Conservation (phyloP, 192 early-diverging fungal genomes). For the Dissophora globulifera region DNA sequence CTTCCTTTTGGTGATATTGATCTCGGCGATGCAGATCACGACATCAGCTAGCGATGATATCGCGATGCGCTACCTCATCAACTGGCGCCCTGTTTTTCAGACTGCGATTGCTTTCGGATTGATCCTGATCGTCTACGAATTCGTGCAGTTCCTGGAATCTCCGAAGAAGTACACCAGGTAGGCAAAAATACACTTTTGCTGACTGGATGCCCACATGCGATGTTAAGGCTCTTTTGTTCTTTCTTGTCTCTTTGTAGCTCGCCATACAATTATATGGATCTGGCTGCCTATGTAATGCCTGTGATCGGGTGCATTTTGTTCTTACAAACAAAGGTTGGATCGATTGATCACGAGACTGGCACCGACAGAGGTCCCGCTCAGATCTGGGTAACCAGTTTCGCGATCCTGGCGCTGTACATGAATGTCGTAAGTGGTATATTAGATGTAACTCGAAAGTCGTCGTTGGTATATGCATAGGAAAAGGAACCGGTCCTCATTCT, state of each 20-base stretch:
- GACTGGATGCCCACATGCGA: background rate
- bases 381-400: slow-evolving; percentile 41
- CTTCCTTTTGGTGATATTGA: slow-evolving; percentile 14
- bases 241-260: slow-evolving; percentile 21
- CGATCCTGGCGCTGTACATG: slow-evolving; percentile 32
- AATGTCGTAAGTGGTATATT: slow-evolving; percentile 31
- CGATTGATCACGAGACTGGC: background rate
- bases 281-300: slow-evolving; percentile 5
- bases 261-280: slow-evolving; percentile 29
- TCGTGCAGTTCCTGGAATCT: slow-evolving; percentile 4
- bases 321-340: background rate
- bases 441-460: too few relatives aligned
- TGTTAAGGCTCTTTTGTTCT: too few relatives aligned
- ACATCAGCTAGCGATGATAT: background rate
- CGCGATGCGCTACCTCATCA: slow-evolving; percentile 5
- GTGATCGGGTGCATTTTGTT: slow-evolving; percentile 20
- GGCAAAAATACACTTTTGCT: background rate
- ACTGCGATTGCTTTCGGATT: slow-evolving; percentile 15
- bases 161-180: slow-evolving; percentile 33
- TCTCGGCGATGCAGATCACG: slow-evolving; percentile 21
- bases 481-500: too few relatives aligned
- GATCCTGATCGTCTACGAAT: slow-evolving; percentile 10
- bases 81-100: slow-evolving; percentile 26
- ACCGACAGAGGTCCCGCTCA: slow-evolving; percentile 14
- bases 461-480: too few relatives aligned